These are phyloP conservation scores for Curvularia hawaiiensis DNA, from an alignment of 2,329 filamentous ascomycete species.

Conservation along the genomic window DNA sequence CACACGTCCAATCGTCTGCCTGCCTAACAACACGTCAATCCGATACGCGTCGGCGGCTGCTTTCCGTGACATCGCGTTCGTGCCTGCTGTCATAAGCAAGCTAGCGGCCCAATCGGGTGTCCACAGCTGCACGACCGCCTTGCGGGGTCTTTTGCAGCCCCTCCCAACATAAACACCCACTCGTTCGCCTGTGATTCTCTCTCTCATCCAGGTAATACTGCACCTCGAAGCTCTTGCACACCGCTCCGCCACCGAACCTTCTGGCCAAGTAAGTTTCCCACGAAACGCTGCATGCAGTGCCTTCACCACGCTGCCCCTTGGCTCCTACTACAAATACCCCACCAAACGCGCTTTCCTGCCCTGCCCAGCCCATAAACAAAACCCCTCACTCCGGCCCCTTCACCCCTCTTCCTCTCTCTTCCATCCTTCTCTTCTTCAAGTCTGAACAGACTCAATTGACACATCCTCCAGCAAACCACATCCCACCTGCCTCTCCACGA, in stretches of 20 bases:
- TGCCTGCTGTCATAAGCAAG: constrained; percentile 12
- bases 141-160: constrained; percentile 27
- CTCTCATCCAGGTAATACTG: constrained; percentile 22
- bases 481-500: constrained; percentile 9
- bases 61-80: constrained; percentile 23
- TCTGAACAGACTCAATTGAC: constrained; percentile 24
- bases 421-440: constrained; percentile 3
- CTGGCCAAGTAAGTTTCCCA: constrained; percentile 22
- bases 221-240: constrained; percentile 26
- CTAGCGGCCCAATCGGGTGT: constrained; percentile 34
- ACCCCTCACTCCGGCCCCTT: not conserved
- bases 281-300: constrained; percentile 10
- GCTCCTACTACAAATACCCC: constrained; percentile 38
- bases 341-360: constrained; percentile 21
- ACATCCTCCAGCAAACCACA: constrained; percentile 10
- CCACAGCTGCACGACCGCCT: constrained; percentile 31
- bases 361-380: constrained; percentile 14
- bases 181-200: constrained; percentile 18
- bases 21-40: constrained; percentile 1
- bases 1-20: constrained; percentile 2
- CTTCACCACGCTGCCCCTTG: constrained; percentile 18
- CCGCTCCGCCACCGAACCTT: constrained; percentile 28
- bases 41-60: constrained; percentile 20
- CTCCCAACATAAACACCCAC: constrained; percentile 30
- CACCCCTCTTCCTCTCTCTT: constrained; percentile 7